Percentiles rank a stretch among this genome's conserved stretches.
Conservation (phyloP, 1,284 basidiomycete genomes). For the Irpex sp. region DNA sequence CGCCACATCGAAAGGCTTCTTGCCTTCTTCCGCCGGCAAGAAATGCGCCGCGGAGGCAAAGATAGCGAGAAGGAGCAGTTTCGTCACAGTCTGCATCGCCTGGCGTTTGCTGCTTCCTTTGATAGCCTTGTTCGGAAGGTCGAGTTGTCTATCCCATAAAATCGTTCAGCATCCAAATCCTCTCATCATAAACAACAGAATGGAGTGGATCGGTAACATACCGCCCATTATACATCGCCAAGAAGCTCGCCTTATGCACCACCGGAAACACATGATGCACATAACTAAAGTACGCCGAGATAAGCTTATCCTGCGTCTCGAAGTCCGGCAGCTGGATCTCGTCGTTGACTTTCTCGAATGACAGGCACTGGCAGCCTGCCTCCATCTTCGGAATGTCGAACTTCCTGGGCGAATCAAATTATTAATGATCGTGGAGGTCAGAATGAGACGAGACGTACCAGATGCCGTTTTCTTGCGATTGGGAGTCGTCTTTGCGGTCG, state of each 20-base stretch:
- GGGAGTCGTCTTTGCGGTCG: conserved; percentile 58
- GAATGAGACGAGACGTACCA: conserved; percentile 43
- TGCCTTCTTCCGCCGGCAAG: conserved; percentile 33
- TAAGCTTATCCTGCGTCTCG: conserved; percentile 55
- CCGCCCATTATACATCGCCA: conserved; percentile 59
- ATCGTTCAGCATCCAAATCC: no score
- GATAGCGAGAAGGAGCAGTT: conserved; percentile 71
- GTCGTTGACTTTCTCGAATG: conserved; percentile 46
- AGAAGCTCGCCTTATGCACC: conserved; percentile 68
- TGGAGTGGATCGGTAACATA: conserved; percentile 26
- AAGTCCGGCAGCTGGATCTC: conserved; percentile 19
- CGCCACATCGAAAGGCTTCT: conserved; percentile 48
- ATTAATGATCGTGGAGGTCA: background rate
- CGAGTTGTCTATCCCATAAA: conserved; percentile 8
- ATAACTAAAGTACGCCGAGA: conserved; percentile 77
- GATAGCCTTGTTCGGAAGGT: conserved; percentile 3
- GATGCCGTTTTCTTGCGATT: conserved; percentile 60
- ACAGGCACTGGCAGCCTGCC: conserved; percentile 23
- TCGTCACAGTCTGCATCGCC: conserved; percentile 59
- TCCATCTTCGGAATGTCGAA: conserved; percentile 72
- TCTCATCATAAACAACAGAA: no score
- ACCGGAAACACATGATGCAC: conserved; percentile 79
- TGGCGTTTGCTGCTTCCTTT: conserved; percentile 25
- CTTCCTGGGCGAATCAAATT: conserved; percentile 41
- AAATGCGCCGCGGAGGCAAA: conserved; percentile 78